Base-by-base conservation (phyloP, 1,284 basidiomycete species). In the Irpex sp. region DNA sequence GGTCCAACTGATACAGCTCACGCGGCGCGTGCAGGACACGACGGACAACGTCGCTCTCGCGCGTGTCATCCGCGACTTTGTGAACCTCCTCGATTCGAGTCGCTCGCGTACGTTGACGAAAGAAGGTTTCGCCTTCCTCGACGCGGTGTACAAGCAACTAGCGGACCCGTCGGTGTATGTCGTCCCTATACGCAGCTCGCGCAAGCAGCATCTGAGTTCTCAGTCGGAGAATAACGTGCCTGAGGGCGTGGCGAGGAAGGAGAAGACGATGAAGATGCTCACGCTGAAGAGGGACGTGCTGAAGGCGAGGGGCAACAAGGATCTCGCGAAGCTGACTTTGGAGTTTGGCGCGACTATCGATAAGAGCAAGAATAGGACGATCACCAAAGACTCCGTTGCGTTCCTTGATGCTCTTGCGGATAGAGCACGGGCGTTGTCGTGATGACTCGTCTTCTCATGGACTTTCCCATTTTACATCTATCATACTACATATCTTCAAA, bases 351-450 rank as follows among this genome's bases (percentile, higher is more conserved):
- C 80, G 60, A 82, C 88, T 60, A 90, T 86, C 37, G 85, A 89
- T 71, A 80, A 81, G 71, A 86, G 83, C 68, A 85, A 79, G 61
- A 84, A 87, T 44, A 79, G 87, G 66, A 89, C 85, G 58, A 78
- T 91, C 58, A 91, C 88, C 31, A 91, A 91, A 82, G 88, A 91
- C 67, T 89, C 89, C 49, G 82, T 91, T 70, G 82, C 80, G 4
- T 92, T 92, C 73, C 75, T 92, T 62, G 83, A 86, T 60, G 83
- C 83, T 52, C 71, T 91, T 48, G 81, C 84, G 5, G 77, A 76
- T 57, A 77, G 85, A 64, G 71, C 91, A 65, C 77, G 75, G 66
- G 75, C 68, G 44, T 61, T 71, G 57, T 58, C 69, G 47, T 70
- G 64, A 64, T 31, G 11, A 5, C 40, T 47, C 40, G 0, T n/a